Base-by-base conservation (phyloP, 495 filamentous ascomycete genomes). In the Xylaria cubensis region DNA sequence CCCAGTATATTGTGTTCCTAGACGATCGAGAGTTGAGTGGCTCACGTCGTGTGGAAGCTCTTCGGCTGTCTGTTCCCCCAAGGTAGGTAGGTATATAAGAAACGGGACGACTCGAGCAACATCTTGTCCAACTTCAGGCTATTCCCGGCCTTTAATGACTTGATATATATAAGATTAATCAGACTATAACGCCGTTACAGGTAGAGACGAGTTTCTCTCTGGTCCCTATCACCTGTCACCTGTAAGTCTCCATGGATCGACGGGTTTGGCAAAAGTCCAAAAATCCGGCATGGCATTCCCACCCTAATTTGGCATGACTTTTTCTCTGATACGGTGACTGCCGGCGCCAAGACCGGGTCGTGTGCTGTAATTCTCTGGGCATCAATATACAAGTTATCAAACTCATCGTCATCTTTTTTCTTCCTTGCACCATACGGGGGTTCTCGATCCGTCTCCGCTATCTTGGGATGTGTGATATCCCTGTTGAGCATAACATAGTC, bases 401-500 rank as follows among this genome's bases (percentile, higher is more conserved):
- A 72, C 55, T 44, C 19, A 9, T 63, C 36, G 7, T 72, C 74
- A 62, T 71, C 42, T 62, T 69, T 73, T 32, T 76, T 70, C 69
- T 70, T 76, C 64, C 48, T 70, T 67, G 84, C 67, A 94, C 77
- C 70, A 95, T 91, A 68, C 93, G 88, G 59, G 93, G 93, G 83
- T 94, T 95, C 79, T 95, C 92, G 79, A 96, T 97, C 80, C 90
- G 86, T 78, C 93, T 87, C 79, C 92, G 89, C 93, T 67, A 96
- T 95, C 84, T 94, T 94, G 61, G 92, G 91, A 82, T 95, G 92
- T 34, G 93, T 94, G 81, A 95, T 94, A 85, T 96, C 93, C 82
- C 95, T 95, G 84, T 95, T 96, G 75, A 95, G 84, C 93, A 96
- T 94, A 39, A 95, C 92, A 78, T 93, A 93, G 77, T 95, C 92